Evolutionary conservation across 805 yeast genomes (phyloP).

Genomic region (Barnettozyma pratensis): DNA sequence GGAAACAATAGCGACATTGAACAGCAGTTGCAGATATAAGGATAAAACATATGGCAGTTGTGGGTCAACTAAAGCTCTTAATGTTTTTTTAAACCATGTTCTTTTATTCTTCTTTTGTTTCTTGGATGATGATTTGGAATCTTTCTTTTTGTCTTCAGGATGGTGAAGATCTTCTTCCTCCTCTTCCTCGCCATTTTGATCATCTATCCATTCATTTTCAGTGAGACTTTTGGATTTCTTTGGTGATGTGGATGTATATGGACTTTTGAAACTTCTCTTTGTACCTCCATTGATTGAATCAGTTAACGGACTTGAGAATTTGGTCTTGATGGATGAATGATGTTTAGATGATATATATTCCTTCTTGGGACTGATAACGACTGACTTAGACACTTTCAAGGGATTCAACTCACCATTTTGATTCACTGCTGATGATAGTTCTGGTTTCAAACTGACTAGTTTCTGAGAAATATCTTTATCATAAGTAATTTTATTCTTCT

Average conservation of each 20-base stretch:
- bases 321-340: conserved; percentile 7
- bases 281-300: conserved; percentile 20
- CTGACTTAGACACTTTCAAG: conserved; percentile 27
- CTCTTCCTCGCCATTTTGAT: conserved; percentile 8
- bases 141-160: too few species aligned
- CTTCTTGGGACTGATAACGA: conserved; percentile 33
- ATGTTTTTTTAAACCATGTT: conserved; percentile 8
- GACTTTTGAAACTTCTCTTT: conserved; percentile 12
- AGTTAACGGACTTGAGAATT: conserved; percentile 20
- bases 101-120: conserved; percentile 6
- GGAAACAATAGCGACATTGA: conserved; percentile 49
- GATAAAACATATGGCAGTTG: conserved; percentile 52
- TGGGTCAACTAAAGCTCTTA: conserved; percentile 33
- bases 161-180: too few species aligned
- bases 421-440: conserved; percentile 19
- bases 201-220: conserved; percentile 20
- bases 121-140: not conserved
- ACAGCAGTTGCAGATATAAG: conserved; percentile 56
- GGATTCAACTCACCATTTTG: conserved; percentile 28
- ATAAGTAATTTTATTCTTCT: conserved; percentile 16
- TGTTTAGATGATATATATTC: conserved; percentile 10
- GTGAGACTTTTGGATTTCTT: conserved; percentile 7
- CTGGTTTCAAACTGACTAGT: conserved; percentile 18
- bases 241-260: conserved; percentile 15
- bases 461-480: conserved; percentile 17